These are phyloP conservation scores for Populus deltoides DNA, from an alignment of 345 rosid genomes.

Conservation along the genomic window DNA sequence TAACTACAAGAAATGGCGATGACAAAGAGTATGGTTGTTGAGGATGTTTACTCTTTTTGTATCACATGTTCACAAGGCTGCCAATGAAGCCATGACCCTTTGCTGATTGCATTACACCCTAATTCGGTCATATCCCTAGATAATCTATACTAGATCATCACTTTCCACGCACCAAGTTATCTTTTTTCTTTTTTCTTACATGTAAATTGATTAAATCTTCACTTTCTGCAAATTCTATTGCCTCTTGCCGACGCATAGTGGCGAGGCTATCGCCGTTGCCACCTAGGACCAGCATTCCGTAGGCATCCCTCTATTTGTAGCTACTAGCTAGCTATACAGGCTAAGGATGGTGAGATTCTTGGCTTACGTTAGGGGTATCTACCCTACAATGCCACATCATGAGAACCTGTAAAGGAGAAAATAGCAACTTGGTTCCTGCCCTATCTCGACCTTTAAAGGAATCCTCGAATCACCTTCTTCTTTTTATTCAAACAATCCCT, in stretches of 20 bases:
- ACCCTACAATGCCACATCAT: constrained; percentile 12
- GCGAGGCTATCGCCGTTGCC: not conserved
- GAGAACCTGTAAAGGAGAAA: constrained; percentile 26
- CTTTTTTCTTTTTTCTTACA: not conserved
- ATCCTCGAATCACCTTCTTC: not conserved
- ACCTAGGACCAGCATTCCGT: not conserved
- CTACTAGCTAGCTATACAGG: not conserved
- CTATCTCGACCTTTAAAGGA: constrained; percentile 29
- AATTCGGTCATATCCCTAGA: not conserved
- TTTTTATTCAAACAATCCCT: not conserved
- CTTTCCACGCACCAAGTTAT: not conserved
- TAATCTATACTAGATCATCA: not conserved
- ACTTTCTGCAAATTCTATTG: not conserved
- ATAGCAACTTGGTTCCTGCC: constrained; percentile 3
- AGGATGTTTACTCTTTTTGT: too few species aligned
- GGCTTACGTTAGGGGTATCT: not conserved
- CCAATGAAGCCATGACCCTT: not conserved
- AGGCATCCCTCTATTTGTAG: not conserved
- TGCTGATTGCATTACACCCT: not conserved
- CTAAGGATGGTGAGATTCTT: constrained; percentile 4
- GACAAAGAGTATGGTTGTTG: not conserved
- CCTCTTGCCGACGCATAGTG: not conserved
- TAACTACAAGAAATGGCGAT: not conserved
- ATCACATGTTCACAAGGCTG: not conserved
- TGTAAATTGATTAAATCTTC: not conserved